phyloP scores from a whole-genome alignment of 2,329 filamentous ascomycete genomes.

The Paraphoma sp. region DNA sequence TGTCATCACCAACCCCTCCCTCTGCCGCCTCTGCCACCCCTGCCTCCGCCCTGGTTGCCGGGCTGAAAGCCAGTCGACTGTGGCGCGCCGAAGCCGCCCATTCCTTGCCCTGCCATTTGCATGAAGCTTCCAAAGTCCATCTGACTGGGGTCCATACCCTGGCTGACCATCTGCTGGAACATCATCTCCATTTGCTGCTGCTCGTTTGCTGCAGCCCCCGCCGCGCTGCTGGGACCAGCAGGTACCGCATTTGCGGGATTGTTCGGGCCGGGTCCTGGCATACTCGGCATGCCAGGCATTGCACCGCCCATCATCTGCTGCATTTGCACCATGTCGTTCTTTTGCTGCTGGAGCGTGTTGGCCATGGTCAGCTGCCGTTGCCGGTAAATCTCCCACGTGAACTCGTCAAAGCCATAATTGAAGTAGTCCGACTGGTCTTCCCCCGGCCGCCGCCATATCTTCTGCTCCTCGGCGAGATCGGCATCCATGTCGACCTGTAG shows the following conservation, averaged over 20 bases:
- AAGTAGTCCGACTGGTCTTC: slow-evolving; percentile 97
- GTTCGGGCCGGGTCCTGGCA: slow-evolving; percentile 23
- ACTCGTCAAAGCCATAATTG: slow-evolving; percentile 99
- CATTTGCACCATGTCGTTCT: slow-evolving; percentile 70
- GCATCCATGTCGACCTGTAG: slow-evolving; percentile 59
- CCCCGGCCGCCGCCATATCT: slow-evolving; percentile 93
- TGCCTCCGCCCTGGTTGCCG: slow-evolving; percentile 36
- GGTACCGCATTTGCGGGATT: slow-evolving; percentile 31
- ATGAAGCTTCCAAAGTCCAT: slow-evolving; percentile 45
- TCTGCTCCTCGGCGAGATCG: slow-evolving; percentile 71
- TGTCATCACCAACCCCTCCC: slow-evolving; percentile 30
- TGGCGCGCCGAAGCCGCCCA: slow-evolving; percentile 34
- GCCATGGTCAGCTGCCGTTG: slow-evolving; percentile 83
- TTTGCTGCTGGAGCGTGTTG: slow-evolving; percentile 80
- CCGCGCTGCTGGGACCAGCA: slow-evolving; percentile 33
- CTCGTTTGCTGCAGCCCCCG: slow-evolving; percentile 52
- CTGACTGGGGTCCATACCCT: slow-evolving; percentile 50
- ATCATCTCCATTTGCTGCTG: slow-evolving; percentile 66
- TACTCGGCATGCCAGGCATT: slow-evolving; percentile 34
- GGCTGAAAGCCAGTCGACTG: slow-evolving; percentile 37
- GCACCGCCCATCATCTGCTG: slow-evolving; percentile 60
- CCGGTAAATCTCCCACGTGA: slow-evolving; percentile 95
- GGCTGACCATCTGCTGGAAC: slow-evolving; percentile 61
- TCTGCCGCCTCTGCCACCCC: slow-evolving; percentile 33
- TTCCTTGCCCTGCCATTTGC: slow-evolving; percentile 43